Conservation (phyloP, 306 rosid genomes). For the Glycine tomentella region DNA sequence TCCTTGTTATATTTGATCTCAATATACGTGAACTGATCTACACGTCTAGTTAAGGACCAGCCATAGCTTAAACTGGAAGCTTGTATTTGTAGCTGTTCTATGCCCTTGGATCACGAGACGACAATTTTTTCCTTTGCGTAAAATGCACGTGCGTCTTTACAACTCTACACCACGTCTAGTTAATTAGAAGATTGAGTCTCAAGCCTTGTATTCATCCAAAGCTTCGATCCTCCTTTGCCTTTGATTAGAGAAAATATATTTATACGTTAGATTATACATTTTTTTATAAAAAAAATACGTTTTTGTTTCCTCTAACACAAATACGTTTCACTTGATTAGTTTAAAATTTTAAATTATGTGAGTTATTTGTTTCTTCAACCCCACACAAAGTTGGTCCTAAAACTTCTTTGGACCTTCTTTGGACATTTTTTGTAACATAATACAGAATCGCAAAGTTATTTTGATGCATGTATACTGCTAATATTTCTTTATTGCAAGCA, state of each 20-base stretch:
- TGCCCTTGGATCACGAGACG: slow-evolving; percentile 59
- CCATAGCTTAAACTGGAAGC: slow-evolving; percentile 21
- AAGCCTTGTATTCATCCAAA: slow-evolving; percentile 45
- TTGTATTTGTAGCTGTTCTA: slow-evolving; percentile 29
- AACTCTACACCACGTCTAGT: neutral
- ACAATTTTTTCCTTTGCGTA: slow-evolving; percentile 51
- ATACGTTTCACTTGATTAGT: neutral
- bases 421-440: neutral
- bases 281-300: neutral
- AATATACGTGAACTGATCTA: neutral
- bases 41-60: too few species aligned
- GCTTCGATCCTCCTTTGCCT: neutral
- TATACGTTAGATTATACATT: neutral
- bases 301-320: neutral
- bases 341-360: neutral
- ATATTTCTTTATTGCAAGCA: neutral
- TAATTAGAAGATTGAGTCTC: slow-evolving; percentile 45
- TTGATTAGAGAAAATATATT: neutral
- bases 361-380: neutral
- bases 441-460: neutral
- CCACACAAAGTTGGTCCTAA: neutral
- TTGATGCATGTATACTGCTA: neutral
- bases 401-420: neutral
- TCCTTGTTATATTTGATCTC: slow-evolving; percentile 37
- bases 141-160: too few species aligned